A percentile compares a stretch with the other conserved stretches of the same genome.
Evolutionary conservation across 495 filamentous ascomycete species (phyloP).

Genomic region (Aspergillus incahuasiensis): DNA sequence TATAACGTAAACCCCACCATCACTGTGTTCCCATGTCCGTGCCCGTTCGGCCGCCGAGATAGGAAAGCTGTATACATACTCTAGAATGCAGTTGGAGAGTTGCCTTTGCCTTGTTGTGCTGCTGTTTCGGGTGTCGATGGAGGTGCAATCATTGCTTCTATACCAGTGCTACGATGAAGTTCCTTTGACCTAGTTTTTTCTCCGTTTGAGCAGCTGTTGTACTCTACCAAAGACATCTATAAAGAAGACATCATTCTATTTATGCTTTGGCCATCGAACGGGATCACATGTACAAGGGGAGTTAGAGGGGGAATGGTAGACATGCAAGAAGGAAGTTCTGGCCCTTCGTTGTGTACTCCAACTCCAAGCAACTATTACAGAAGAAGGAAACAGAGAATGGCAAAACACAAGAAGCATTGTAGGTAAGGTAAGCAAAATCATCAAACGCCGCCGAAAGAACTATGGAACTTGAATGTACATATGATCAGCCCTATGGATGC

Average conservation of each 20-base stretch:
- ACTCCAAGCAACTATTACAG: slow-evolving; percentile 38
- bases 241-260: slow-evolving; percentile 13
- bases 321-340: slow-evolving; percentile 1
- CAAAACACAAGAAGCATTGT: slow-evolving; percentile 1
- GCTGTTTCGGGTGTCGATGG: slow-evolving; percentile 6
- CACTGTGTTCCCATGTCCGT: background rate
- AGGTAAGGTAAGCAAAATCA: slow-evolving; percentile 11
- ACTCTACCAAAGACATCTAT: slow-evolving; percentile 17
- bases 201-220: slow-evolving; percentile 23
- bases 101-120: too few species aligned
- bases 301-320: background rate
- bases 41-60: slow-evolving; percentile 26
- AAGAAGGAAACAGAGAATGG: slow-evolving; percentile 15
- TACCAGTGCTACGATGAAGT: slow-evolving; percentile 27
- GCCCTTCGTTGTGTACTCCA: slow-evolving; percentile 6
- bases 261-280: background rate
- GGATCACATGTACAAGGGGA: background rate
- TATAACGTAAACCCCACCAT: background rate
- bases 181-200: background rate
- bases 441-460: slow-evolving; percentile 19
- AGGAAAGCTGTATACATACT: slow-evolving; percentile 49
- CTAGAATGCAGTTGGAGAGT: slow-evolving; percentile 35
- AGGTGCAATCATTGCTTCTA: slow-evolving; percentile 24
- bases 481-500: slow-evolving; percentile 23
- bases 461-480: slow-evolving; percentile 30